Base-by-base conservation (phyloP, 225 moss, liverwort and hornwort species). In the Sphagnum contortum region DNA sequence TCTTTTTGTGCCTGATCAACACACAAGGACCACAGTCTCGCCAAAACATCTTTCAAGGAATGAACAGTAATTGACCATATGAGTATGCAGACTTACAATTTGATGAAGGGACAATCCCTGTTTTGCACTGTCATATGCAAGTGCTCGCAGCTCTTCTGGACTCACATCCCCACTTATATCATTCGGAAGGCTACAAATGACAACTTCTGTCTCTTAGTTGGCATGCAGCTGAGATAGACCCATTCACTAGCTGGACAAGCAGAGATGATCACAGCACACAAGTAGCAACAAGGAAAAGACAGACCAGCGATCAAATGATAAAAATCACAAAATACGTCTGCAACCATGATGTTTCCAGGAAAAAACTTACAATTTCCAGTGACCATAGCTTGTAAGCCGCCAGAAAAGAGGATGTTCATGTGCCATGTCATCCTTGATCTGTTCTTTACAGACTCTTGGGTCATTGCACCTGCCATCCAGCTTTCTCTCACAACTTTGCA, bases 91-190 rank as follows among this genome's bases (percentile, higher is more conserved):
- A 77, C 87, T 79, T 64, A 94, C 94, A 78, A 98, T 75, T 61
- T 98, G 81, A 68, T 79, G 88, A 5, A 87, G 60, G 48, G 90
- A 64, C 61, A 70, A 73, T 55, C 96, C 90, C 73, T 93, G 85
- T 82, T 87, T 98, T 47, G 83, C 89, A 71, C 87, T 75, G 49
- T 89, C 85, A 12, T 98, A 98, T 3, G 96, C 96, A 74, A 77
- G 52, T 65, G 88, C 87, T 74, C 93, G 87, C 47, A 93, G 75
- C 81, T 98, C 96, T 76, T 98, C 96, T 14, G 88, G 90, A 68
- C 90, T 92, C 60, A 92, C 77, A 78, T 98, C 96, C 66, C 96
- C 93, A 4, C 69, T 78, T 49, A 98, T 79, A 69, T 98, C 96
- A 73, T 89, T 93, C 5, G 89, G 89, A 68, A 98, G 87, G 83